Evolutionary conservation across 352 stramenopile species (phyloP).

Genomic region (Pythium folliculosum): DNA sequence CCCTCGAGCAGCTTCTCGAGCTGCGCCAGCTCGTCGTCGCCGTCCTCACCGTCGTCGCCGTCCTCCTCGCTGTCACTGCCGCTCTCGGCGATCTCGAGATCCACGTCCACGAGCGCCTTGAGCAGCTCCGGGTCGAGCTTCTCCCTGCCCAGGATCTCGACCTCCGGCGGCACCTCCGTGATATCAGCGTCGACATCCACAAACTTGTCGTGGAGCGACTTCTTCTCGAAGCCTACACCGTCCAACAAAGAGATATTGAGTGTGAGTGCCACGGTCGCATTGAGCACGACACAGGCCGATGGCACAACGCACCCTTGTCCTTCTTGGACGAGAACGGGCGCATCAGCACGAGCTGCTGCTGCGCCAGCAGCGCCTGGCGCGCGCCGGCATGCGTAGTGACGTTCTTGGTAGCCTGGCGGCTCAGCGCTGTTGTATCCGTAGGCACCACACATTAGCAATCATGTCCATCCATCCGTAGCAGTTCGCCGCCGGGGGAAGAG

Average conservation of each 20-base stretch:
- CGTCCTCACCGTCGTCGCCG: neutral
- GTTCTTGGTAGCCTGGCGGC: constrained; percentile 26
- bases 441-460: constrained; percentile 12
- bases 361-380: constrained; percentile 23
- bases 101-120: constrained; percentile 21
- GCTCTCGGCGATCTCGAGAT: constrained; percentile 20
- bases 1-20: constrained; percentile 26
- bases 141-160: constrained; percentile 66
- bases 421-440: constrained; percentile 21
- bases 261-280: neutral
- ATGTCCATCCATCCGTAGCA: constrained; percentile 10
- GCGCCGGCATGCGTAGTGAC: constrained; percentile 18
- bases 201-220: constrained; percentile 58
- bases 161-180: constrained; percentile 52
- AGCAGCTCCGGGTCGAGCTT: constrained; percentile 41
- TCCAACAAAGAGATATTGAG: neutral
- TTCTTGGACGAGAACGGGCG: constrained; percentile 52
- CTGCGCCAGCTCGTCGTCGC: constrained; percentile 36
- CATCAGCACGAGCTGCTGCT: constrained; percentile 18
- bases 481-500: neutral
- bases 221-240: constrained; percentile 38
- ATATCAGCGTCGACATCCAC: constrained; percentile 47
- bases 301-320: constrained; percentile 45
- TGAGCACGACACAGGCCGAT: neutral
- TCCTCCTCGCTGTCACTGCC: constrained; percentile 19